Conservation (phyloP, 192 early-diverging fungal genomes). For the Backusella liffmaniae region DNA sequence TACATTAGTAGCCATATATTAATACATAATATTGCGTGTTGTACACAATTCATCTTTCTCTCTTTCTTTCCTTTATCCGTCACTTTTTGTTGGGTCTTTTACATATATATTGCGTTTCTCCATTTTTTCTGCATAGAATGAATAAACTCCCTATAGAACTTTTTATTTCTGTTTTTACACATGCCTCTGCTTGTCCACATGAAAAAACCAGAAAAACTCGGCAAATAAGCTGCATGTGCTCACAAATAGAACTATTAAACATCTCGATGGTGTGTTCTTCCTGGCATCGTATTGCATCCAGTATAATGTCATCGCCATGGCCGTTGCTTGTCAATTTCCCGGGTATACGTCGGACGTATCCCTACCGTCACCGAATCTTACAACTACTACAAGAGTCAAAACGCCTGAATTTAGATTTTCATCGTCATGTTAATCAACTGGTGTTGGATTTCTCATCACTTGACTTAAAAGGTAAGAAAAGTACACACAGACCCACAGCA, state of each 20-base stretch:
- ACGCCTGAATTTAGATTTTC: not conserved
- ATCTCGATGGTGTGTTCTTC: not conserved
- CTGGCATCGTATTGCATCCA: not conserved
- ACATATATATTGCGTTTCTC: too few relatives aligned
- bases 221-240: not conserved
- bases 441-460: not conserved
- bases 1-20: not conserved
- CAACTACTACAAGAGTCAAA: not conserved
- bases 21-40: not conserved
- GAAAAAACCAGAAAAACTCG: not conserved
- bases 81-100: not conserved
- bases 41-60: not conserved
- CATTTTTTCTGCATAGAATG: not conserved
- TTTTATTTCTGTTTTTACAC: not conserved
- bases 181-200: not conserved
- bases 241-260: not conserved
- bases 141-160: not conserved
- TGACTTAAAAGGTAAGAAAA: conserved; percentile 5
- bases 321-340: not conserved
- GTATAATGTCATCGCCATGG: not conserved
- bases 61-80: not conserved
- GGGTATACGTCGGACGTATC: not conserved
- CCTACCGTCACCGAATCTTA: not conserved
- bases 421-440: conserved; percentile 7
- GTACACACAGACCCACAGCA: not conserved